Evolutionary conservation across 2,329 filamentous ascomycete genomes (phyloP), one percentile per base, ranked within the genome.

Genomic region (Paraphoma sp.): DNA sequence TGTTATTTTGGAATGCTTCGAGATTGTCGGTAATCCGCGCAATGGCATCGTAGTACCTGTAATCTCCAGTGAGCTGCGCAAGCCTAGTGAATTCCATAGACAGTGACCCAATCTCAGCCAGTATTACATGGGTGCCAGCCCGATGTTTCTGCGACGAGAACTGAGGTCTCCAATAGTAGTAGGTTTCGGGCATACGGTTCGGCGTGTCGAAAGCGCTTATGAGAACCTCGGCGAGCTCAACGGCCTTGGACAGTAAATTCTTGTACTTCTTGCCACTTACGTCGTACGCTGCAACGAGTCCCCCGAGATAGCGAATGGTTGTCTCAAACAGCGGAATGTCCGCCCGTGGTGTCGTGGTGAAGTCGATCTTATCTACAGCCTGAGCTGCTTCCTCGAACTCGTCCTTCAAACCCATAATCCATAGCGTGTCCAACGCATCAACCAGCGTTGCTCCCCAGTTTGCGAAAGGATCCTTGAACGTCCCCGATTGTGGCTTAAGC

Each of bases 391-490:
- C 81, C 31, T 85, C 81, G 67, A 91, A 92, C 55, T 91, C 88
- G 0, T 84, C 79, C 59, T 82, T 82, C 69, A 91, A 64, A 4
- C 84, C 88, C 84, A 91, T 87, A 61, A 91, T 88, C 88, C 88
- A 91, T 12, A 92, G 78, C n/a, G 86, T 87, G 69, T 91, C 89
- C 50, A 90, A 79, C 2, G 85, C 54, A 79, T 97, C 93, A 5
- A 97, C 90, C 58, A 97, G 74, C 0, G 93, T 96, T 14, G 93
- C 93, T 16, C 91, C 91, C 93, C 93, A 97, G 48, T 90, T 92
- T 71, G 92, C 94, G 76, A 98, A 98, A 0, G 92, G 91, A 71
- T 97, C 90, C 16, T 86, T 86, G 62, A 82, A 86, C 12, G 79
- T 80, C 49, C 88, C 88, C 30, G 86, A 85, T 9, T 94, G 81